phyloP scores from a whole-genome alignment of 2,329 filamentous ascomycete genomes.

The Corinectria fuckeliana region DNA sequence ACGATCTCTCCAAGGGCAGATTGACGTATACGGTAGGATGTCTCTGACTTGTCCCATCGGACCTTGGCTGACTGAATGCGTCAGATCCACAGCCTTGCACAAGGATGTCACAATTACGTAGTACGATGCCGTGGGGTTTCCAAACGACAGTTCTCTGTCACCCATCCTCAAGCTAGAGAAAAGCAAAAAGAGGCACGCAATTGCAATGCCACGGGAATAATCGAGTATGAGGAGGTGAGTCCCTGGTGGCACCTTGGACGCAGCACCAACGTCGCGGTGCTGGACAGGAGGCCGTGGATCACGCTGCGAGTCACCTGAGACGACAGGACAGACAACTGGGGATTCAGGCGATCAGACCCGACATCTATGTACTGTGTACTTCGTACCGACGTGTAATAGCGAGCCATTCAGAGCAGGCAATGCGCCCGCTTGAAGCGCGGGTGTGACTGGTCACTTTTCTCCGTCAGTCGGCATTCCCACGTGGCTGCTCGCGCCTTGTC shows the following conservation, averaged over 20 bases:
- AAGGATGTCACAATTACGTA: not conserved
- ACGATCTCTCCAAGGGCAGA: not conserved
- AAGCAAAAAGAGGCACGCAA: not conserved
- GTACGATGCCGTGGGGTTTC: not conserved
- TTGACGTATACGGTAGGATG: not conserved
- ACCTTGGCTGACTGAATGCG: too few relatives aligned
- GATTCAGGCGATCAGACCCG: conserved; percentile 10
- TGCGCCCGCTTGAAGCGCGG: not conserved
- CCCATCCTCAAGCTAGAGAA: not conserved
- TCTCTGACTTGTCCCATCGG: not conserved
- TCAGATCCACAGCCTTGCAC: not conserved
- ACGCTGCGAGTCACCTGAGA: conserved; percentile 22
- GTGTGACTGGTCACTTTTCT: conserved; percentile 35
- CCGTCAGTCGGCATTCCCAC: conserved; percentile 33
- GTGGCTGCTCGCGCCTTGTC: conserved; percentile 33
- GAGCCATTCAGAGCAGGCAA: conserved; percentile 10
- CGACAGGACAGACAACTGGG: not conserved
- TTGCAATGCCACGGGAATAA: conserved; percentile 30
- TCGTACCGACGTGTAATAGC: not conserved
- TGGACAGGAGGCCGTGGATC: not conserved
- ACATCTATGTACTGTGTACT: conserved; percentile 20
- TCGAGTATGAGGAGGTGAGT: conserved; percentile 23
- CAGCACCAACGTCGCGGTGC: conserved; percentile 3
- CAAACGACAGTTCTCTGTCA: not conserved
- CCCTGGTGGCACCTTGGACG: not conserved